These are phyloP conservation scores for Flaveria ramosissima DNA, from an alignment of 129 eudicot genomes.

Conservation along the genomic window DNA sequence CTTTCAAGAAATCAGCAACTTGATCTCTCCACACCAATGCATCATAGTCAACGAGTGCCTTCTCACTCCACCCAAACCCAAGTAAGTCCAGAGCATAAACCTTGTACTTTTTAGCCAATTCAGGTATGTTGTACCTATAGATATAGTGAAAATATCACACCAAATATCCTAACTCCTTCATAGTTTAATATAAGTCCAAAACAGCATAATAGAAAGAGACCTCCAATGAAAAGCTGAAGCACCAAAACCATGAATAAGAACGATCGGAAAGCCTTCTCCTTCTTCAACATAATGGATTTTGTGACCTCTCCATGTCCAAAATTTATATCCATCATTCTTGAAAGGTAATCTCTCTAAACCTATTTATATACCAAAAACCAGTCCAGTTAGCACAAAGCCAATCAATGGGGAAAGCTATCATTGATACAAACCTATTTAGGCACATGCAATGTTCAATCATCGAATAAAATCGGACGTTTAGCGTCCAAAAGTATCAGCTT, in stretches of 20 bases:
- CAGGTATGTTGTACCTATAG: conserved; percentile 94
- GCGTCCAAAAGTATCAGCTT: background rate
- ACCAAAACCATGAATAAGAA: conserved; percentile 95
- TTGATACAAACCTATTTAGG: background rate
- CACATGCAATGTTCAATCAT: background rate
- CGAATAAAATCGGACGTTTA: background rate
- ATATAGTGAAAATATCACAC: conserved; percentile 12
- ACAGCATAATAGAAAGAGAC: conserved; percentile 37
- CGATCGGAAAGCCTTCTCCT: conserved; percentile 89
- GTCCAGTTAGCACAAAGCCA: conserved; percentile 17
- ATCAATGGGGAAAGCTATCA: background rate
- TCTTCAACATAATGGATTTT: conserved; percentile 90
- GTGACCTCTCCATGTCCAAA: conserved; percentile 88
- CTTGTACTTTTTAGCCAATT: conserved; percentile 85
- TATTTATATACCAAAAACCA: conserved; percentile 24
- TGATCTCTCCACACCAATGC: conserved; percentile 97
- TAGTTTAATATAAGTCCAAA: conserved; percentile 1
- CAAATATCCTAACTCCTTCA: background rate
- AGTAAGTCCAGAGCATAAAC: conserved; percentile 93
- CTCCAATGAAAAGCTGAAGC: conserved; percentile 99
- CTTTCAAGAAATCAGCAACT: conserved; percentile 85
- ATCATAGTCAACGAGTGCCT: conserved; percentile 91
- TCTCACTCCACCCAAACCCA: conserved; percentile 99
- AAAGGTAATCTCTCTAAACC: conserved; percentile 85
- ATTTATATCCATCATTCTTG: conserved; percentile 86